Evolutionary conservation across 805 yeast species (phyloP).

Genomic region (Candida ponderosae): DNA sequence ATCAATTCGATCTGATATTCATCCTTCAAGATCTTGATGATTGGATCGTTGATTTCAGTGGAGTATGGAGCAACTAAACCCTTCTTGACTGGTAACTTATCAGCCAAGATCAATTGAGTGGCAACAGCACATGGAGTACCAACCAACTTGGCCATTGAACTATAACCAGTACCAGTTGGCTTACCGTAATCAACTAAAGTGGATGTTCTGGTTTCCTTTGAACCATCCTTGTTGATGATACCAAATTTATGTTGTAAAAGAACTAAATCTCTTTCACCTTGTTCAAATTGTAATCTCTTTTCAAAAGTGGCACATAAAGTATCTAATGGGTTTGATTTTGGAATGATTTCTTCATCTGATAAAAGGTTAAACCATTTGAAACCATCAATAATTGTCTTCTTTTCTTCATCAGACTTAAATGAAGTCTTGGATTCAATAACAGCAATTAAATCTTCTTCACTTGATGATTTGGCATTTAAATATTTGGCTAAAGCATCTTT

Average conservation of each 20-base stretch:
- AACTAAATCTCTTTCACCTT: slow-evolving; percentile 93
- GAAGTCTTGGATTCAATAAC: slow-evolving; percentile 71
- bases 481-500: slow-evolving; percentile 75
- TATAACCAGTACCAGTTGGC: slow-evolving; percentile 75
- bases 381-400: slow-evolving; percentile 82
- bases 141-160: slow-evolving; percentile 97
- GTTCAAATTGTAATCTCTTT: slow-evolving; percentile 91
- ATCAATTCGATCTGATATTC: slow-evolving; percentile 80
- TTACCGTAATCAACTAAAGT: slow-evolving; percentile 93
- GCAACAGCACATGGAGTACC: slow-evolving; percentile 99
- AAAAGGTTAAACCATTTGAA: slow-evolving; percentile 92
- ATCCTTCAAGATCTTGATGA: slow-evolving; percentile 86
- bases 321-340: slow-evolving; percentile 92
- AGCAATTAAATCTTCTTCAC: slow-evolving; percentile 66
- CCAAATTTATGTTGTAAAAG: slow-evolving; percentile 97
- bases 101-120: slow-evolving; percentile 63
- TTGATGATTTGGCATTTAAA: slow-evolving; percentile 63
- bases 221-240: slow-evolving; percentile 92
- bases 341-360: slow-evolving; percentile 65
- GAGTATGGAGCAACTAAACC: slow-evolving; percentile 93
- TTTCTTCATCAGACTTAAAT: slow-evolving; percentile 75
- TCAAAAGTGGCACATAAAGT: slow-evolving; percentile 95
- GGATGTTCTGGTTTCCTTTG: slow-evolving; percentile 86
- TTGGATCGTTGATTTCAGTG: slow-evolving; percentile 83
- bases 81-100: slow-evolving; percentile 67